These are phyloP conservation scores for Xanthoconium purpureum DNA, from an alignment of 768 basidiomycete genomes.

Conservation along the genomic window DNA sequence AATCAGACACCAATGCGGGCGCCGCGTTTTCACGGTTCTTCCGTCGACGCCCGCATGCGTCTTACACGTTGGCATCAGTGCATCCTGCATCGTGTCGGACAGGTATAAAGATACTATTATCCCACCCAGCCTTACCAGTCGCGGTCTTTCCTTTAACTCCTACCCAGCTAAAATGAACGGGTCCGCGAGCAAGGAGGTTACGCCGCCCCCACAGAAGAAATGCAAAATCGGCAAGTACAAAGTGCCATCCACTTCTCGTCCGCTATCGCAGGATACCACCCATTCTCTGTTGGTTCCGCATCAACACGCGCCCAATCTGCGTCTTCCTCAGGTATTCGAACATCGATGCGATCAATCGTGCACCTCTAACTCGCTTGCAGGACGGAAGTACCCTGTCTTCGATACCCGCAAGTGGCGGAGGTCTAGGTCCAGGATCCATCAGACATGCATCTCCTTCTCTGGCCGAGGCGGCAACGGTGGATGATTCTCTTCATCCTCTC, in stretches of 20 bases:
- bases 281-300: constrained; percentile 12
- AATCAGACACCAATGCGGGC: constrained; percentile 17
- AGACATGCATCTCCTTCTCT: constrained; percentile 6
- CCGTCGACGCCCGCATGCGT: constrained; percentile 4
- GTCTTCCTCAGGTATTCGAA: constrained; percentile 14
- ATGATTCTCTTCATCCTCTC: constrained; percentile 2
- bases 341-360: neutral
- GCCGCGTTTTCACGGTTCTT: constrained; percentile 15
- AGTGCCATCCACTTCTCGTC: neutral
- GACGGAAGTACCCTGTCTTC: constrained; percentile 13
- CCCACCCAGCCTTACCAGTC: neutral
- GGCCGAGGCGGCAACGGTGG: constrained; percentile 15
- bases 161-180: constrained; percentile 11
- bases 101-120: constrained; percentile 12
- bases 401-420: constrained; percentile 5
- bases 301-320: constrained; percentile 6
- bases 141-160: constrained; percentile 1
- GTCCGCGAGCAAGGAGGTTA: neutral
- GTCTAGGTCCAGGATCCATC: constrained; percentile 6
- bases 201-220: constrained; percentile 7
- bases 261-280: constrained; percentile 1
- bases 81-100: constrained; percentile 14
- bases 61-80: constrained; percentile 16
- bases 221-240: constrained; percentile 12
- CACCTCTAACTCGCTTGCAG: constrained; percentile 19